A percentile compares a stretch with the other conserved stretches of the same genome.
Conservation (phyloP, 345 rosid species). For the Limnanthes douglasii region DNA sequence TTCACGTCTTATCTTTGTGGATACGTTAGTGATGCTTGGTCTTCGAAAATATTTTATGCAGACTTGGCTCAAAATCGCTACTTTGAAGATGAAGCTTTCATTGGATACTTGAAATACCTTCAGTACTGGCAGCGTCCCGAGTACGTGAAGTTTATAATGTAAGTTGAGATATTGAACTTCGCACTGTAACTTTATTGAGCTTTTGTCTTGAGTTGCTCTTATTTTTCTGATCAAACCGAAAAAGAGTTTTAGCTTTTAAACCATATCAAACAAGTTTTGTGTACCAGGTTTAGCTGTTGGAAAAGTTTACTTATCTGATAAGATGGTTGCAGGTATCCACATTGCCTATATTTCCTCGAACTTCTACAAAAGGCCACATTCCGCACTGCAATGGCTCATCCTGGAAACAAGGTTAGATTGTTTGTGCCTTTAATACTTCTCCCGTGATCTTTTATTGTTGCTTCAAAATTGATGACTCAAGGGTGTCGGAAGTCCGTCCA, state of each 20-base stretch:
- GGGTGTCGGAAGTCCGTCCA: no score
- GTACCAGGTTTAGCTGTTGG: background rate
- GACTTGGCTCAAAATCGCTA: constrained; percentile 99
- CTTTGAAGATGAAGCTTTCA: constrained; percentile 94
- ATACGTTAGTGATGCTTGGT: constrained; percentile 5
- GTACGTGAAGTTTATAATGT: constrained; percentile 85
- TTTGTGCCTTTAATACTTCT: constrained; percentile 5
- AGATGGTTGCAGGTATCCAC: constrained; percentile 78
- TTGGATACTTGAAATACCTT: constrained; percentile 93
- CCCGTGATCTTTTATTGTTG: constrained; percentile 5
- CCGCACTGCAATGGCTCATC: constrained; percentile 96
- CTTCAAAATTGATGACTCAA: background rate
- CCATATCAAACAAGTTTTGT: background rate
- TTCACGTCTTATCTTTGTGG: background rate
- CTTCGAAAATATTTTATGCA: constrained; percentile 14
- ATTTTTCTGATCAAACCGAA: background rate
- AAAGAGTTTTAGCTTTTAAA: background rate
- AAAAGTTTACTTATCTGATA: constrained; percentile 7
- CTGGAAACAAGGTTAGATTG: constrained; percentile 64
- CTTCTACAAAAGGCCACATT: constrained; percentile 92
- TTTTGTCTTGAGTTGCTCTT: no score
- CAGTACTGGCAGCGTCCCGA: constrained; percentile 95
- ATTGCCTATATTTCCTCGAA: constrained; percentile 85
- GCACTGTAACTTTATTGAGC: no score
- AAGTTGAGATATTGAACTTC: constrained; percentile 21